Percentiles rank a stretch among this genome's conserved stretches.
Conservation (phyloP, 2,329 filamentous ascomycete genomes). For the Sphaerulina vaccinii region DNA sequence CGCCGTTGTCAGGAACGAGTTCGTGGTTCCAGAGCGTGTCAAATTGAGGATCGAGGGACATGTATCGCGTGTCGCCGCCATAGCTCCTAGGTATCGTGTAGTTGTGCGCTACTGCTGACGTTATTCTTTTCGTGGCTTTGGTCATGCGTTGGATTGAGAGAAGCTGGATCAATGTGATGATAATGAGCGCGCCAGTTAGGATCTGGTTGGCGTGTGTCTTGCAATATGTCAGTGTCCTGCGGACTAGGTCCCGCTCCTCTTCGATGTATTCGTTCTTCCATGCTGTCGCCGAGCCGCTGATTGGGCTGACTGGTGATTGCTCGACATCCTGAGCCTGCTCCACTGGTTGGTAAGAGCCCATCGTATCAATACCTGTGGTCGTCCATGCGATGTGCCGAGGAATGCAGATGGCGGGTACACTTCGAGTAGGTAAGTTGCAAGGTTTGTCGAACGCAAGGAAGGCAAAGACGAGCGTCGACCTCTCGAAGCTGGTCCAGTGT, state of each 20-base stretch:
- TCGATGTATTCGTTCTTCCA: conserved; percentile 2
- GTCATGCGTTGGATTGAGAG: conserved; percentile 8
- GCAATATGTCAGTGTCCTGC: neutral
- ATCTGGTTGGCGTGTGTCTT: conserved; percentile 4
- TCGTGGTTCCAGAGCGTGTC: conserved; percentile 13
- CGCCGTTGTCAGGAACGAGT: conserved; percentile 6
- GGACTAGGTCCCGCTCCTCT: conserved; percentile 2
- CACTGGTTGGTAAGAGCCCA: conserved; percentile 6
- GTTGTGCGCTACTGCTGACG: conserved; percentile 1
- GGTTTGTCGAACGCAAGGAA: neutral
- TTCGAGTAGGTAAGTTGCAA: neutral
- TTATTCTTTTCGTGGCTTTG: conserved; percentile 1
- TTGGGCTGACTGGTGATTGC: neutral
- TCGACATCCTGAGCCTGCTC: conserved; percentile 1
- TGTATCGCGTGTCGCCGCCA: conserved; percentile 13
- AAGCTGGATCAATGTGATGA: conserved; percentile 6
- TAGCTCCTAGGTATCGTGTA: conserved; percentile 6
- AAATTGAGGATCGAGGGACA: conserved; percentile 15
- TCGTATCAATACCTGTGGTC: neutral
- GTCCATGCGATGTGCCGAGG: neutral
- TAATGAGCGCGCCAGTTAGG: conserved; percentile 1
- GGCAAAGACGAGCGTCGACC: neutral
- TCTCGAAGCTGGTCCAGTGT: neutral
- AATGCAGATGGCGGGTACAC: neutral
- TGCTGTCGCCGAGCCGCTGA: neutral